phyloP scores from a whole-genome alignment of 768 basidiomycete genomes.

The Amanita exitialis region DNA sequence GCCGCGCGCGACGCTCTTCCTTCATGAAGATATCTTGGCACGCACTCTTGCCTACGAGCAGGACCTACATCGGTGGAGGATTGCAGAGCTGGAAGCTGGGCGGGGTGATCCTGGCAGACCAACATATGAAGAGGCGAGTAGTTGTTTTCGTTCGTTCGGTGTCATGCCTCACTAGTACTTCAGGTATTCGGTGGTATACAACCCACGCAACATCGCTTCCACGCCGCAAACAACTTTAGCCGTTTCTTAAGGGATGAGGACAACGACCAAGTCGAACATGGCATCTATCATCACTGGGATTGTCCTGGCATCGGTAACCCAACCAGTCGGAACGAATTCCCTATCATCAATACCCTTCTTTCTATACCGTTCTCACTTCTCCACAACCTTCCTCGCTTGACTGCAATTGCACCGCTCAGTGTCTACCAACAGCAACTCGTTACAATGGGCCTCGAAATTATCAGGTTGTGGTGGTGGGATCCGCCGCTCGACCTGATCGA shows the following conservation, averaged over 20 bases:
- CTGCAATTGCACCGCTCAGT: constrained; percentile 4
- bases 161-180: constrained; percentile 2
- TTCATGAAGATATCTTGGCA: constrained; percentile 10
- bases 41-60: constrained; percentile 10
- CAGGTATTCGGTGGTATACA: constrained; percentile 6
- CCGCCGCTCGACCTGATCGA: constrained; percentile 6
- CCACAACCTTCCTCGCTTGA: constrained; percentile 11
- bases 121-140: constrained; percentile 7
- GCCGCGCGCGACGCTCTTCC: constrained; percentile 8
- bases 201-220: background rate
- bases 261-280: background rate
- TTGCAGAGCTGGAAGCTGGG: constrained; percentile 9
- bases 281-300: constrained; percentile 1
- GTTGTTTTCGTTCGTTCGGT: background rate
- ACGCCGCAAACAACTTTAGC: background rate
- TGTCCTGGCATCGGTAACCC: constrained; percentile 10
- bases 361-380: constrained; percentile 12
- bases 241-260: background rate
- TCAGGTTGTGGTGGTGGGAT: constrained; percentile 10
- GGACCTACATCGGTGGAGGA: constrained; percentile 10
- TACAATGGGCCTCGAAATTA: constrained; percentile 4
- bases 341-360: constrained; percentile 9
- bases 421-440: constrained; percentile 6
- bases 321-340: constrained; percentile 7
- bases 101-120: constrained; percentile 8